A percentile compares a stretch with the other conserved stretches of the same genome.
phyloP scores from a whole-genome alignment of 495 filamentous ascomycete species.

The Sphaerosporella brunnea region DNA sequence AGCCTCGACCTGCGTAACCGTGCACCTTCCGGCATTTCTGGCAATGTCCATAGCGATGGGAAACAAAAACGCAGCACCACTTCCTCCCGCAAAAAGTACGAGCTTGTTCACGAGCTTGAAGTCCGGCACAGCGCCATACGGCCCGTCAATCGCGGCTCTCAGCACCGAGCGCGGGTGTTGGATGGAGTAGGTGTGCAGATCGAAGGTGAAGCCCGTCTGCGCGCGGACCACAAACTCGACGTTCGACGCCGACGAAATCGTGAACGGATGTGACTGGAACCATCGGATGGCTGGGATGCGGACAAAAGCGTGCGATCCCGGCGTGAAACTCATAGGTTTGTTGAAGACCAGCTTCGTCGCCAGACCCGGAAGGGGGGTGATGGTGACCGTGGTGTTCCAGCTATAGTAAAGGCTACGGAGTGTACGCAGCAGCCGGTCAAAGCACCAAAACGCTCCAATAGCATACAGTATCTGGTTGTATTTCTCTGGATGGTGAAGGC shows the following conservation, averaged over 20 bases:
- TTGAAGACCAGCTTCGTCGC: constrained; percentile 39
- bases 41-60: constrained; percentile 36
- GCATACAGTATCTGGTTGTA: constrained; percentile 30
- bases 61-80: constrained; percentile 42
- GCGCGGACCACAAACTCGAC: constrained; percentile 39
- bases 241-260: constrained; percentile 34
- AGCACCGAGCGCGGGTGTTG: constrained; percentile 33
- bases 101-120: constrained; percentile 40
- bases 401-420: constrained; percentile 33
- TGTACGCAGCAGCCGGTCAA: constrained; percentile 36
- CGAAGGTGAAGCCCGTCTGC: constrained; percentile 40
- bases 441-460: constrained; percentile 33
- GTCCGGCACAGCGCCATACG: constrained; percentile 40
- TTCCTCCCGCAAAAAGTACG: constrained; percentile 41
- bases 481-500: constrained; percentile 37
- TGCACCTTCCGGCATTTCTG: constrained; percentile 28
- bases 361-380: constrained; percentile 38
- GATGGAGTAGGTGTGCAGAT: constrained; percentile 34
- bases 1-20: constrained; percentile 33
- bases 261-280: constrained; percentile 45
- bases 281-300: constrained; percentile 41
- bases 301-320: constrained; percentile 44
- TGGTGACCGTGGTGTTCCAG: constrained; percentile 37
- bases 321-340: constrained; percentile 31
- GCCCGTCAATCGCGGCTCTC: constrained; percentile 38